Conservation (phyloP, 2,329 filamentous ascomycete genomes). For the Trichophyton equinum region DNA sequence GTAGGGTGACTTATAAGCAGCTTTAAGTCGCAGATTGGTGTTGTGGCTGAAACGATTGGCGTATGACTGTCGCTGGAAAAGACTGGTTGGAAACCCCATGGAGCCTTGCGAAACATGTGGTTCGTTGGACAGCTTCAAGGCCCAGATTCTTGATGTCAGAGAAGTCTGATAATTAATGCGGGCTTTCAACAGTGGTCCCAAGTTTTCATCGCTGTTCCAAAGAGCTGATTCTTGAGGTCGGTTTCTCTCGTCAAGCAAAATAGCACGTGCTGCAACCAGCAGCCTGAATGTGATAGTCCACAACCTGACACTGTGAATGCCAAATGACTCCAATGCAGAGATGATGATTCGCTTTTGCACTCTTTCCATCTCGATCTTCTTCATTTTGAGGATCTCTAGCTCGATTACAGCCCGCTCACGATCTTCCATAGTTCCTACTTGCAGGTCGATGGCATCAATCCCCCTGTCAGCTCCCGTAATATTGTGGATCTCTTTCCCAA, state of each 20-base stretch:
- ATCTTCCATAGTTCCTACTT: not conserved
- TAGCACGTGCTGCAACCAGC: slow-evolving; percentile 18
- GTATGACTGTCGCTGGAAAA: not conserved
- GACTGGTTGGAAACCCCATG: not conserved
- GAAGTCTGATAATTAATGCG: not conserved
- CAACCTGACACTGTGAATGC: slow-evolving; percentile 17
- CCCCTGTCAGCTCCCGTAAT: not conserved
- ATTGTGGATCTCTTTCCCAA: slow-evolving; percentile 5
- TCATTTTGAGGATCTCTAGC: slow-evolving; percentile 18
- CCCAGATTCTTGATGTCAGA: not conserved
- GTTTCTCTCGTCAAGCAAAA: slow-evolving; percentile 22
- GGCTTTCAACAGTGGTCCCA: not conserved
- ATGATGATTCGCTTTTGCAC: slow-evolving; percentile 22
- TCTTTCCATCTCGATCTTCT: slow-evolving; percentile 17
- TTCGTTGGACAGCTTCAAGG: not conserved
- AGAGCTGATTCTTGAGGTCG: slow-evolving; percentile 8
- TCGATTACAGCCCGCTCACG: slow-evolving; percentile 11
- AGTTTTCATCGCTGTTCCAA: not conserved
- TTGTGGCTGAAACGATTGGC: not conserved
- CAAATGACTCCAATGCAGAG: slow-evolving; percentile 18
- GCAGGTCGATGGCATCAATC: not conserved
- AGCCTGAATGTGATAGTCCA: slow-evolving; percentile 21
- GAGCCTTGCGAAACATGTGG: not conserved
- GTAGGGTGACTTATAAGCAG: slow-evolving; percentile 13
- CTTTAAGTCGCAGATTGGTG: not conserved